Percentiles rank a stretch among this genome's conserved stretches.
These are phyloP conservation scores for Marvania coccoides DNA, from an alignment of 139 green algal genomes.

Conservation along the genomic window DNA sequence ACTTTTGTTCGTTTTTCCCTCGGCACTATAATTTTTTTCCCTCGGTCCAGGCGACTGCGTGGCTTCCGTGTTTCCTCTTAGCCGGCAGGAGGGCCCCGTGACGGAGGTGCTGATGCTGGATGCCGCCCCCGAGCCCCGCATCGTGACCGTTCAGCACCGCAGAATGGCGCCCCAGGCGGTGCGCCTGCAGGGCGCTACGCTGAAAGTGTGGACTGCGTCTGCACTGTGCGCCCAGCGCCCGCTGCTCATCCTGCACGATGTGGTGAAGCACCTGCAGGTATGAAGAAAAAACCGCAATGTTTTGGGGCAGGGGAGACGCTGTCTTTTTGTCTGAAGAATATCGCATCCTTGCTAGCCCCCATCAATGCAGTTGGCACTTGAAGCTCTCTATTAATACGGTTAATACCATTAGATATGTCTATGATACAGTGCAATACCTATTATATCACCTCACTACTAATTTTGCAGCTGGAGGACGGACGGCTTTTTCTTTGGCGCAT, in stretches of 20 bases:
- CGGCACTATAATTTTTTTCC: neutral
- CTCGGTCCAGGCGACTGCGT: slow-evolving; percentile 2
- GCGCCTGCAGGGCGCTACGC: slow-evolving; percentile 1
- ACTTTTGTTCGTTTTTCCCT: no score
- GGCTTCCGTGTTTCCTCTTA: slow-evolving; percentile 6
- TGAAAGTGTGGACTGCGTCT: slow-evolving; percentile 16
- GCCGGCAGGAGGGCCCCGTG: slow-evolving; percentile 3
- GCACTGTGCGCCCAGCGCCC: slow-evolving; percentile 3
- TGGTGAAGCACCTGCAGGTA: slow-evolving; percentile 23
- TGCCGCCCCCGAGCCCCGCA: slow-evolving; percentile 8
- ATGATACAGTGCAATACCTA: no score
- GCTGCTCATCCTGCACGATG: slow-evolving; percentile 10
- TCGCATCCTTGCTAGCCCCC: neutral
- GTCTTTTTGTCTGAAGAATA: neutral
- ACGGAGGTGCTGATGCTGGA: slow-evolving; percentile 24
- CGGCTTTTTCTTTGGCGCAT: slow-evolving; percentile 21
- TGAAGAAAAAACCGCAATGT: no score
- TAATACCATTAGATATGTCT: no score
- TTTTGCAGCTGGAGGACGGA: slow-evolving; percentile 25
- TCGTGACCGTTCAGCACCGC: slow-evolving; percentile 16
- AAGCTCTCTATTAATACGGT: no score
- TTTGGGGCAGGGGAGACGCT: neutral
- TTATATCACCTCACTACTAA: no score
- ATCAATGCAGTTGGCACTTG: no score
- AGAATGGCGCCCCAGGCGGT: neutral